Percentiles rank a stretch among this genome's conserved stretches.
Conservation (phyloP, 306 rosid species). For the Echinosophora koreensis region DNA sequence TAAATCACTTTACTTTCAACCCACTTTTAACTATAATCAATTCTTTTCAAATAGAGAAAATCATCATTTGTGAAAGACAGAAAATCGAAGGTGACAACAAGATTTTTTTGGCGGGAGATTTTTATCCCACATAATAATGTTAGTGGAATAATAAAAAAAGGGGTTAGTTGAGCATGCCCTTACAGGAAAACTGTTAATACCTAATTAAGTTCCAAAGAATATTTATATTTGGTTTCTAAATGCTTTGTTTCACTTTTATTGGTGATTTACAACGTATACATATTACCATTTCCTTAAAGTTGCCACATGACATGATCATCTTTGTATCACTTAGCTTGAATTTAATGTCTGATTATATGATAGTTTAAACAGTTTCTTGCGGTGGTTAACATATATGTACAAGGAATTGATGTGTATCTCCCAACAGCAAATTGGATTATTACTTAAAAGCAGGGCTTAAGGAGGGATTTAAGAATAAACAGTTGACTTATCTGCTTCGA, state of each 20-base stretch:
- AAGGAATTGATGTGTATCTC: slow-evolving; percentile 37
- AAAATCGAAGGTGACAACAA: too few species aligned
- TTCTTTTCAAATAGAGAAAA: too few species aligned
- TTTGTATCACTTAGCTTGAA: slow-evolving; percentile 2
- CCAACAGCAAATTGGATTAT: slow-evolving; percentile 19
- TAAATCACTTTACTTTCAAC: too few species aligned
- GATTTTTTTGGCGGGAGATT: too few species aligned
- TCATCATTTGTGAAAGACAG: too few species aligned
- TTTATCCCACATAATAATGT: slow-evolving; percentile 14
- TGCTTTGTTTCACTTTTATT: background rate
- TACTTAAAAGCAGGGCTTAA: background rate
- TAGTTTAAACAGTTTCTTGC: slow-evolving; percentile 17
- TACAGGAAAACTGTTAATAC: background rate
- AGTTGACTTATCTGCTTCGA: slow-evolving; percentile 37
- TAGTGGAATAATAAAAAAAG: slow-evolving; percentile 11
- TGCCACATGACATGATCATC: background rate
- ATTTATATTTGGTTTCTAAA: slow-evolving; percentile 8
- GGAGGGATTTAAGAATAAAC: slow-evolving; percentile 3
- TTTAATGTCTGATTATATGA: background rate
- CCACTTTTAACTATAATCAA: too few species aligned
- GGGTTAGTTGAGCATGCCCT: slow-evolving; percentile 49
- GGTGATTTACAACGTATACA: background rate
- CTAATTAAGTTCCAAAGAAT: slow-evolving; percentile 20
- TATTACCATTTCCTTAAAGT: background rate
- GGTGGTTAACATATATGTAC: slow-evolving; percentile 36